Conservation (phyloP, 495 filamentous ascomycete genomes). For the Physcia stellaris region DNA sequence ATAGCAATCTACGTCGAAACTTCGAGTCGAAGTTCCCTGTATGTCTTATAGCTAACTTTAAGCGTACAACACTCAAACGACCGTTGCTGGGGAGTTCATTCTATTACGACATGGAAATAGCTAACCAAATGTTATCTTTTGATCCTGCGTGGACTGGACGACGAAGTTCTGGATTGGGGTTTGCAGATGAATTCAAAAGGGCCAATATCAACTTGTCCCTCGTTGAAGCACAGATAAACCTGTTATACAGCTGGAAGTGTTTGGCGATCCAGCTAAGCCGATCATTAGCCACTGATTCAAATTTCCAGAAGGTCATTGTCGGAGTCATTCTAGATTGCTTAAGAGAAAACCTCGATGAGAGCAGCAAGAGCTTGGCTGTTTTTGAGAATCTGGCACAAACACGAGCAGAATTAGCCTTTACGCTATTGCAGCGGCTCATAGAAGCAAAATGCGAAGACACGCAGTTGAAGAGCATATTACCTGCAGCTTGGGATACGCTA, state of each 20-base stretch:
- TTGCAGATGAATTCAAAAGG: constrained; percentile 61
- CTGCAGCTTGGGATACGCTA: constrained; percentile 53
- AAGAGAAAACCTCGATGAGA: constrained; percentile 50
- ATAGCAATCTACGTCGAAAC: constrained; percentile 72
- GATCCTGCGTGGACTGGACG: constrained; percentile 62
- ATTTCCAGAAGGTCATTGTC: constrained; percentile 53
- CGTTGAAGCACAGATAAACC: constrained; percentile 77
- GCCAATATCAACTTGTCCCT: constrained; percentile 85
- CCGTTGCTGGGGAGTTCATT: constrained; percentile 56
- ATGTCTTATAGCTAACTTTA: constrained; percentile 59
- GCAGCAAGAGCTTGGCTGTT: constrained; percentile 52
- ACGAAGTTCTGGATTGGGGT: constrained; percentile 51
- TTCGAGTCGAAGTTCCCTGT: constrained; percentile 62
- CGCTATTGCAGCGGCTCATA: constrained; percentile 62
- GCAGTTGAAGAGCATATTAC: constrained; percentile 50
- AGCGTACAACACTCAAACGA: constrained; percentile 50
- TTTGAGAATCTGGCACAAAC: constrained; percentile 58
- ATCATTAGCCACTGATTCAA: constrained; percentile 44
- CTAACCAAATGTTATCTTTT: constrained; percentile 57
- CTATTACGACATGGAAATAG: constrained; percentile 67
- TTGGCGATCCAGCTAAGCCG: constrained; percentile 72
- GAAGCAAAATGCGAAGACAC: constrained; percentile 42
- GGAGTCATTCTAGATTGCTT: constrained; percentile 61
- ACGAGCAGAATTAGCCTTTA: constrained; percentile 61
- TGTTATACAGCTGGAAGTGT: constrained; percentile 81